Evolutionary conservation across 306 rosid genomes (phyloP).

Genomic region (Dryas octopetala): DNA sequence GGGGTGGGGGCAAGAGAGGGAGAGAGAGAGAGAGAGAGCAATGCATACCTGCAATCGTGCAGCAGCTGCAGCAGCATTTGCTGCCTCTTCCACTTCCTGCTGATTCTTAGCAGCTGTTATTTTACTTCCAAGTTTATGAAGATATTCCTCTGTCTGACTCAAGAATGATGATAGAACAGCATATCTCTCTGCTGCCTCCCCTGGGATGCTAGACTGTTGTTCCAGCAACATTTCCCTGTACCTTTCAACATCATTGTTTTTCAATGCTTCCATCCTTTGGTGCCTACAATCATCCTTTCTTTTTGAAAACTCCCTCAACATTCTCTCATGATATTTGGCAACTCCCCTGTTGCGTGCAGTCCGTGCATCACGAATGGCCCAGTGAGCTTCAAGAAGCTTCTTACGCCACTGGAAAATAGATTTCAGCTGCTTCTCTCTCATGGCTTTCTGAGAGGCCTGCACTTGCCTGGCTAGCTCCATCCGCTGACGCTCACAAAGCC

Average conservation of each 20-base stretch:
- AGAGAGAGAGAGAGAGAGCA: constrained; percentile 14
- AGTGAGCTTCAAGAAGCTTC: constrained; percentile 93
- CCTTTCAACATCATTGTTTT: constrained; percentile 96
- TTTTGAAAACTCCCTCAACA: constrained; percentile 92
- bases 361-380: constrained; percentile 97
- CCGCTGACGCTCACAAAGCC: constrained; percentile 94
- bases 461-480: constrained; percentile 89
- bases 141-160: constrained; percentile 96
- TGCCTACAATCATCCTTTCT: constrained; percentile 91
- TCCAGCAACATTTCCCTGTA: constrained; percentile 95
- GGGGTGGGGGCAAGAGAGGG: too few species aligned
- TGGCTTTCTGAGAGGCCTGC: constrained; percentile 82
- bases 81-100: constrained; percentile 94
- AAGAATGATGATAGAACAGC: constrained; percentile 90
- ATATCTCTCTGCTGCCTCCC: constrained; percentile 98
- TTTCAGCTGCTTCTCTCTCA: constrained; percentile 89
- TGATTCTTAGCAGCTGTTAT: constrained; percentile 86
- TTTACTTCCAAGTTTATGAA: constrained; percentile 88
- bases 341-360: constrained; percentile 96
- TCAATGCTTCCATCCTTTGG: constrained; percentile 94
- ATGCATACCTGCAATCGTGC: constrained; percentile 82
- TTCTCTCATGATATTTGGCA: constrained; percentile 93
- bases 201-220: constrained; percentile 85
- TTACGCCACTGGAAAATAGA: constrained; percentile 95
- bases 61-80: constrained; percentile 83